phyloP scores from a whole-genome alignment of 2,329 filamentous ascomycete genomes.

The Juglanconis oblonga region DNA sequence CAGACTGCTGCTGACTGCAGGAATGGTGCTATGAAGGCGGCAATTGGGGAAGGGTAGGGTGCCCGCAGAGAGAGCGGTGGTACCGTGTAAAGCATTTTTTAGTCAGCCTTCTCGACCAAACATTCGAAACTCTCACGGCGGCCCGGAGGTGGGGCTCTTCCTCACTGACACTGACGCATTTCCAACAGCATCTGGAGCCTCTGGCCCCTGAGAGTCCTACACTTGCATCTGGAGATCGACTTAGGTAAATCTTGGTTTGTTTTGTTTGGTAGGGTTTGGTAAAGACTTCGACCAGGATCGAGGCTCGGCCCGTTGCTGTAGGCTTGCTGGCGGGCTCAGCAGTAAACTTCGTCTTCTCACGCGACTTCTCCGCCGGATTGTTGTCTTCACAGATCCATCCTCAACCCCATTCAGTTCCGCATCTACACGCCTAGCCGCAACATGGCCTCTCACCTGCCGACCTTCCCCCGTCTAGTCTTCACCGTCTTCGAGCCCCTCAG shows the following conservation, averaged over 20 bases:
- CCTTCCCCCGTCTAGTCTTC: conserved; percentile 63
- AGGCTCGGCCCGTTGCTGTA: not conserved
- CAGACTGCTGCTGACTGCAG: not conserved
- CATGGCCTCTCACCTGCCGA: conserved; percentile 62
- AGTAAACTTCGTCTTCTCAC: not conserved
- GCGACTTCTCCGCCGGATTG: not conserved
- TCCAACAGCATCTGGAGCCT: too few species aligned
- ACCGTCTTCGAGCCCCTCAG: conserved; percentile 67
- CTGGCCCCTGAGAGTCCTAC: too few species aligned
- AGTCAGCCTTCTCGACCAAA: not conserved
- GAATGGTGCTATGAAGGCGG: not conserved
- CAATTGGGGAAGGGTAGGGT: too few species aligned
- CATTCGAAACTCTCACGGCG: not conserved
- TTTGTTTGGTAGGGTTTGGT: not conserved
- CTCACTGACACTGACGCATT: not conserved
- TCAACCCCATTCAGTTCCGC: not conserved
- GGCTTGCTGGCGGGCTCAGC: not conserved
- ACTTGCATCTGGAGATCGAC: not conserved
- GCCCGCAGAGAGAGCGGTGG: too few species aligned
- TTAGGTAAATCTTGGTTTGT: not conserved
- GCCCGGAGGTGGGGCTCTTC: not conserved
- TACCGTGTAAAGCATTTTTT: too few species aligned
- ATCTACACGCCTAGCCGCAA: not conserved
- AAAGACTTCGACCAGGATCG: not conserved
- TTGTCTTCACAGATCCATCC: not conserved